phyloP scores from a whole-genome alignment of 2,329 filamentous ascomycete species.

The Colletotrichum scovillei region DNA sequence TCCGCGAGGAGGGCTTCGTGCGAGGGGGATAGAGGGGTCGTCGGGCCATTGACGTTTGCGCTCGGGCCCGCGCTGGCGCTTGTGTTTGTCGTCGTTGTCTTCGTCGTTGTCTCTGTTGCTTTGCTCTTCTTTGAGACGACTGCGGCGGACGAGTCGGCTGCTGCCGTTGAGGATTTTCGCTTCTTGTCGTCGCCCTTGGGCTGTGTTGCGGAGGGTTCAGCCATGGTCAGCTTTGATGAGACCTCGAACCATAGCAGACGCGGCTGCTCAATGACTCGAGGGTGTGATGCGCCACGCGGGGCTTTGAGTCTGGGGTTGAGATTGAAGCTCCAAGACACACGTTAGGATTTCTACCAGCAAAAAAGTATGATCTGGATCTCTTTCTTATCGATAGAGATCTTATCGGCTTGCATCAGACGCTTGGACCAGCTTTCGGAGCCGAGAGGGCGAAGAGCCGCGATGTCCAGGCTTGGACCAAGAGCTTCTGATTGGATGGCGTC shows the following conservation, averaged over 20 bases:
- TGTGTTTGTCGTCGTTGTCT: neutral
- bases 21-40: slow-evolving; percentile 46
- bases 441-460: neutral
- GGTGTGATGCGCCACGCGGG: neutral
- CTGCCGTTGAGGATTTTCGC: slow-evolving; percentile 20
- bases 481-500: neutral
- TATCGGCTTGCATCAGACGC: slow-evolving; percentile 26
- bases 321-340: neutral
- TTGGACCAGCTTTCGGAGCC: slow-evolving; percentile 27
- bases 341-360: neutral
- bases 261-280: neutral
- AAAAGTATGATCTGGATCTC: slow-evolving; percentile 19
- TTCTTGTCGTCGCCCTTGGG: slow-evolving; percentile 20
- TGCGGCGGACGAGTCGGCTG: neutral
- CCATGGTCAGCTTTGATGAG: slow-evolving; percentile 8
- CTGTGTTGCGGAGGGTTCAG: neutral
- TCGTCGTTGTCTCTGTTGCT: neutral
- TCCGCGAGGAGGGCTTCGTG: slow-evolving; percentile 56
- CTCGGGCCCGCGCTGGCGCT: neutral
- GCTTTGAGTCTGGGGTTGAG: neutral
- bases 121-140: slow-evolving; percentile 29
- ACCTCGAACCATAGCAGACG: slow-evolving; percentile 5
- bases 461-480: neutral
- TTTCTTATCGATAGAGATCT: slow-evolving; percentile 1
- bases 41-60: slow-evolving; percentile 29